These are phyloP conservation scores for Zygotorulaspora mrakii DNA, from an alignment of 1,139 yeast species.

Conservation along the genomic window DNA sequence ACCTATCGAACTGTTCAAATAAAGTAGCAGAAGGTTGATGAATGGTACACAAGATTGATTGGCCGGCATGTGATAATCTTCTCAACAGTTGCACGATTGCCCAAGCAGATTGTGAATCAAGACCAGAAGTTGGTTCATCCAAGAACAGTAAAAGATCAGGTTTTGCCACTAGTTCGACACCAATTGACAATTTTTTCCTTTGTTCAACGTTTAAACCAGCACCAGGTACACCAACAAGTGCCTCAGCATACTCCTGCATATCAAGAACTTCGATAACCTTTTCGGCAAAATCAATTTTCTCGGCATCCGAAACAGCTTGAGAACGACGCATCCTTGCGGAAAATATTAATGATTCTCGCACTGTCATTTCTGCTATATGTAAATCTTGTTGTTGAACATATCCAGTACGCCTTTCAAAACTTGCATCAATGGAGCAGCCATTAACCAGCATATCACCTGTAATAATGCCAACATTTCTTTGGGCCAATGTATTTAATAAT, in stretches of 20 bases:
- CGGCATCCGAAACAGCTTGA: conserved; percentile 44
- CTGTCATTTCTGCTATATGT: conserved; percentile 51
- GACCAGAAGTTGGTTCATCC: conserved; percentile 54
- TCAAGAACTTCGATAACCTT: conserved; percentile 48
- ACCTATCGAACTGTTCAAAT: conserved; percentile 48
- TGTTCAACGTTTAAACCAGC: conserved; percentile 60
- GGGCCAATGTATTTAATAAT: conserved; percentile 54
- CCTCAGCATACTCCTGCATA: conserved; percentile 53
- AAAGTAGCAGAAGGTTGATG: conserved; percentile 59
- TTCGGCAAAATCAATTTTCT: conserved; percentile 50
- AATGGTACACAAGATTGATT: conserved; percentile 53
- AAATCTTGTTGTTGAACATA: conserved; percentile 62
- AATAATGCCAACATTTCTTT: conserved; percentile 50
- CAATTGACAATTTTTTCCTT: conserved; percentile 58
- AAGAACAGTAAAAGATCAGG: conserved; percentile 48
- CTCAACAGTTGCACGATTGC: conserved; percentile 46
- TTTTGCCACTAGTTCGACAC: conserved; percentile 51
- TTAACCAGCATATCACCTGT: conserved; percentile 59
- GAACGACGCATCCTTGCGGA: conserved; percentile 56
- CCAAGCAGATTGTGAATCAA: conserved; percentile 56
- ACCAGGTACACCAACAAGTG: conserved; percentile 53
- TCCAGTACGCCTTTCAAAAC: conserved; percentile 56
- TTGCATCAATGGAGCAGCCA: conserved; percentile 46
- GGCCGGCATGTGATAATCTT: conserved; percentile 48
- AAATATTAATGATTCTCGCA: conserved; percentile 52